Evolutionary conservation across 106 monocot species (phyloP).

Genomic region (Dendrobium catenatum): DNA sequence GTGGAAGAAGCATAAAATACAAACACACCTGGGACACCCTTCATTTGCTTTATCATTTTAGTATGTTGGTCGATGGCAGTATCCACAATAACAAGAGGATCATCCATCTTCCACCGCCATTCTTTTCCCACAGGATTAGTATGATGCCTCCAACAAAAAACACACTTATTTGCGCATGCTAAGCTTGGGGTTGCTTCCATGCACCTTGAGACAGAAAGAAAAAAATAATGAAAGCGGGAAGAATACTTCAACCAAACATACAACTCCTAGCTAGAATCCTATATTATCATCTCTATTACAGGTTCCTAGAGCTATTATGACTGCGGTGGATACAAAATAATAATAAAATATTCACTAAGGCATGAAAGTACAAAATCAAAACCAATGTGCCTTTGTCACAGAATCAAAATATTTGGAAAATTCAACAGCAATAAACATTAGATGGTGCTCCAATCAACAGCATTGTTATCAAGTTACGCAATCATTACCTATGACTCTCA

Average conservation of each 20-base stretch:
- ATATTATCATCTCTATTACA: neutral
- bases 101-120: constrained; percentile 98
- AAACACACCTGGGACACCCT: constrained; percentile 90
- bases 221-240: neutral
- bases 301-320: neutral
- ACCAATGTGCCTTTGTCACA: neutral
- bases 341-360: too few species aligned
- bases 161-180: constrained; percentile 99
- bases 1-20: neutral
- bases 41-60: constrained; percentile 99
- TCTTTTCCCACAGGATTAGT: constrained; percentile 96
- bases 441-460: neutral
- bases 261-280: neutral
- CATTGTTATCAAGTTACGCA: constrained; percentile 1
- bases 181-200: constrained; percentile 99
- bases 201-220: constrained; percentile 34
- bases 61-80: constrained; percentile 76
- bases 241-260: neutral
- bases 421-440: neutral
- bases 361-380: neutral
- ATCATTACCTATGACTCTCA: constrained; percentile 79
- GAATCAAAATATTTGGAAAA: neutral
- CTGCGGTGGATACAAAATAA: too few species aligned
- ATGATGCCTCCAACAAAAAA: constrained; percentile 99
- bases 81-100: constrained; percentile 83